Base-by-base conservation (phyloP, 2,329 filamentous ascomycete species). In the Macrophomina pseudophaseolina region DNA sequence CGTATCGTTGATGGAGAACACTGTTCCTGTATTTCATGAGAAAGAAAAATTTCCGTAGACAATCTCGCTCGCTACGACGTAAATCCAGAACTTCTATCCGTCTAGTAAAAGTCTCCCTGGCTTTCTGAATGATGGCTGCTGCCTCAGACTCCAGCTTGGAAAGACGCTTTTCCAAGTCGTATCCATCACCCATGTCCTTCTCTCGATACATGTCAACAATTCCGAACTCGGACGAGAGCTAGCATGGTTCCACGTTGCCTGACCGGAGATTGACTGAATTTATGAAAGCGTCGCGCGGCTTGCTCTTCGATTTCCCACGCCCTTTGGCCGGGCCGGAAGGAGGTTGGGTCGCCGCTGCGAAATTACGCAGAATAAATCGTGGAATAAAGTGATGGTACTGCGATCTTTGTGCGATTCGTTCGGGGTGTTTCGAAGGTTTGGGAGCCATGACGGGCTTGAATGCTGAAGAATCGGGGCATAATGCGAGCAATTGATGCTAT, bases 11-110 rank as follows among this genome's bases (percentile, higher is more conserved):
- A 51, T 51, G 12, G 18, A 51, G 32, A 32, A 4, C 8, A 16
- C 28, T 28, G 23, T 51, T 51, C 48, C 48, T 51, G 48, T 51
- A 51, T 30, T 51, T 51, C 48, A 51, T 51, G 8, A 51, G 48
- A 16, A 51, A 51, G 14, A 51, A 51, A 30, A 51, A 51, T 23
- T 51, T 51, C 48, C 48, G 48, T 2, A 51, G 28, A 9, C 48
- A 51, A 12, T 51, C 48, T 51, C 48, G 18, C 8, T 51, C 48
- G 18, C 48, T 16, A 30, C 48, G 48, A 51, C 8, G 48, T 14
- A 51, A 30, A 32, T 9, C 9, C 48, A 51, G 23, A n/a, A 48
- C 18, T n/a, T 48, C 32, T 18, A 5, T 30, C 9, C 3, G 48
- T 14, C 8, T 51, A 1, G 48, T 9, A 5, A 51, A 51, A 51